Percentiles rank a stretch among this genome's conserved stretches.
Conservation (phyloP, 2,329 filamentous ascomycete genomes). For the Arthrobotrys iridis region DNA sequence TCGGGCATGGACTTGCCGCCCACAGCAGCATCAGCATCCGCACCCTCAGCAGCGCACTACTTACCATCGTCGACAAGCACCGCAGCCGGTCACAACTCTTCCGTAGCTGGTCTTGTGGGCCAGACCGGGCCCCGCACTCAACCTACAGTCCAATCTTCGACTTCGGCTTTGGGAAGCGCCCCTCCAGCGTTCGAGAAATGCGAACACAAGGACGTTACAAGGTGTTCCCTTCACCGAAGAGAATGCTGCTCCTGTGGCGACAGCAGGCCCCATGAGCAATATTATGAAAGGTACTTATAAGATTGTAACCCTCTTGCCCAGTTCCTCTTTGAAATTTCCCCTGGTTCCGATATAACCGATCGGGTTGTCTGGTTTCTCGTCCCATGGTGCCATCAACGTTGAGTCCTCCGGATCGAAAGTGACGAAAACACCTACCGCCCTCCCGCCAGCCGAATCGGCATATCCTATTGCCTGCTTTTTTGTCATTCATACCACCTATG, state of each 20-base stretch:
- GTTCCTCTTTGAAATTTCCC: conserved; percentile 7
- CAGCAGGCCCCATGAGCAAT: conserved; percentile 45
- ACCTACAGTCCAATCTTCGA: conserved; percentile 20
- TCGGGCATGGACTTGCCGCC: conserved; percentile 54
- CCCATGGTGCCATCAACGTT: not conserved
- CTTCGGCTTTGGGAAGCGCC: conserved; percentile 15
- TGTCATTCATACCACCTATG: not conserved
- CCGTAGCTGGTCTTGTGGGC: conserved; percentile 1
- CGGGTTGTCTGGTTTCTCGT: conserved; percentile 10
- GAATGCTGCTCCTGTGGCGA: conserved; percentile 51
- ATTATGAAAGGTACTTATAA: conserved; percentile 51
- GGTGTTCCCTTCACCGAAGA: conserved; percentile 49
- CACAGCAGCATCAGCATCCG: conserved; percentile 42
- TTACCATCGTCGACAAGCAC: conserved; percentile 34
- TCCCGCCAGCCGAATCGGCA: conserved; percentile 27
- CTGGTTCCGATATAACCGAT: conserved; percentile 30
- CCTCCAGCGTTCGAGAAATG: conserved; percentile 47
- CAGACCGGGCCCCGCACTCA: conserved; percentile 31
- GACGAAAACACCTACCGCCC: conserved; percentile 31
- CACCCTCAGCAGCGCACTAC: conserved; percentile 22
- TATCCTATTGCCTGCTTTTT: not conserved
- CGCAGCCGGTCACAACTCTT: conserved; percentile 25
- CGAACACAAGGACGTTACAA: conserved; percentile 47
- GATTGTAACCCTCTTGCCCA: not conserved
- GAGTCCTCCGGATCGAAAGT: conserved; percentile 41